A percentile compares a stretch with the other conserved stretches of the same genome.
Evolutionary conservation across 139 green algal genomes (phyloP).

Genomic region (Tetradesmus obliquus): DNA sequence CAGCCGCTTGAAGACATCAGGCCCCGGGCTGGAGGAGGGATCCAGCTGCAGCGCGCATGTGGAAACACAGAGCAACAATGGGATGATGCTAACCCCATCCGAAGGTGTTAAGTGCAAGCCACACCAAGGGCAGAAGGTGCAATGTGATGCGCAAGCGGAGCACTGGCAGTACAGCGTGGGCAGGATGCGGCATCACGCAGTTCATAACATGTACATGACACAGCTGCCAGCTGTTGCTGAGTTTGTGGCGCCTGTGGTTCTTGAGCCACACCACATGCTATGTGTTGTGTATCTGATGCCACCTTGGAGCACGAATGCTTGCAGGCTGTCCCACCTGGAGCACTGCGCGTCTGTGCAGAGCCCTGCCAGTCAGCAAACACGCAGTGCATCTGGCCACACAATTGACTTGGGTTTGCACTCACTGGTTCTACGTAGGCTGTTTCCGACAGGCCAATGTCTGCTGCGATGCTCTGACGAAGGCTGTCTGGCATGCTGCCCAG

Average conservation of each 20-base stretch:
- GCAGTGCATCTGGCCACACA: too few relatives aligned
- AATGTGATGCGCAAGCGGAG: neutral
- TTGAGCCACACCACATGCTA: too few relatives aligned
- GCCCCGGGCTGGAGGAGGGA: neutral
- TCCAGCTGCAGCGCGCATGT: neutral
- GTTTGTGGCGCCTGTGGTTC: too few relatives aligned
- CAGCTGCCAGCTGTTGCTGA: too few relatives aligned
- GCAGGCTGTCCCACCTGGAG: too few relatives aligned
- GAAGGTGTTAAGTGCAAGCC: neutral
- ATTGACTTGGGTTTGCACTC: neutral
- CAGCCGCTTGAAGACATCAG: slow-evolving; percentile 14
- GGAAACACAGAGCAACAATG: too few relatives aligned
- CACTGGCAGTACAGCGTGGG: neutral
- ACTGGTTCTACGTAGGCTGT: slow-evolving; percentile 71
- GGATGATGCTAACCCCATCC: neutral
- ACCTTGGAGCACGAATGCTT: too few relatives aligned
- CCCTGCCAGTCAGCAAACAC: neutral
- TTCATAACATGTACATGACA: neutral
- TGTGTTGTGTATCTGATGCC: too few relatives aligned
- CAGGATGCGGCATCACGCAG: neutral
- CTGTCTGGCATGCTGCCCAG: slow-evolving; percentile 34
- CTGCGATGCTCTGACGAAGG: slow-evolving; percentile 64
- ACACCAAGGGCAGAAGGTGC: too few relatives aligned
- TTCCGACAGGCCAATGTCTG: slow-evolving; percentile 85
- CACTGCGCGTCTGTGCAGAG: too few relatives aligned